Base-by-base conservation (phyloP, 2,329 filamentous ascomycete genomes). In the Lomentospora prolificans region DNA sequence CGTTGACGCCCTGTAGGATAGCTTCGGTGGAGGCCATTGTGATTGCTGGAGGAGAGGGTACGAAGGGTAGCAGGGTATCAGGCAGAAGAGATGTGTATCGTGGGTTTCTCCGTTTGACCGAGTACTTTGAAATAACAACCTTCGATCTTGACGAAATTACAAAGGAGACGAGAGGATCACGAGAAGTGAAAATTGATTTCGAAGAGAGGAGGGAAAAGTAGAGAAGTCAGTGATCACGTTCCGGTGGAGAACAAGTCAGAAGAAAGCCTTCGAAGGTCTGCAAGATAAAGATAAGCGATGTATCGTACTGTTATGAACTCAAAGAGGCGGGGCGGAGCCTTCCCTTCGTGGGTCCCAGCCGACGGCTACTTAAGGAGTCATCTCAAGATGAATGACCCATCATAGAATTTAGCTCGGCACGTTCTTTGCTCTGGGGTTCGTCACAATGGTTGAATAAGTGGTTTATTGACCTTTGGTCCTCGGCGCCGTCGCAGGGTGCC, bases 1-100 rank as follows among this genome's bases (percentile, higher is more conserved):
- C 82, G 72, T 85, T 83, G 67, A 96, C 91, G 72, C 90, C 90
- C 71, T 90, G 85, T 63, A 96, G 86, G 67, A 95, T 87, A 61
- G 79, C 74, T 57, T 95, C 87, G 67, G 81, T 81, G 62, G 80
- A 77, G 61, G 84, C 78, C 86, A 90, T 90, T 63, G 59, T 77
- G 66, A 36, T 28, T 25, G 22, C 27, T 24, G 24, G 39, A 17
- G 22, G 44, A 48, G 24, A 14, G 44, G 19, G 24, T 14, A 10
- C 19, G 41, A 19, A 22, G 44, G 44, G 22, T 48, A 22, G 17
- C 17, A 22, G 17, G 44, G 36, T 41, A 41, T 41, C 36, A 41
- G 19, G 19, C 19, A 14, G 19, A 33, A 33, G 12, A 33, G 30
- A 33, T 33, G 30, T 33, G 30, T 33, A 12, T 33, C 12, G 7